A percentile compares a stretch with the other conserved stretches of the same genome.
Conservation (phyloP, 495 filamentous ascomycete genomes). For the Penicillium malachiteum region DNA sequence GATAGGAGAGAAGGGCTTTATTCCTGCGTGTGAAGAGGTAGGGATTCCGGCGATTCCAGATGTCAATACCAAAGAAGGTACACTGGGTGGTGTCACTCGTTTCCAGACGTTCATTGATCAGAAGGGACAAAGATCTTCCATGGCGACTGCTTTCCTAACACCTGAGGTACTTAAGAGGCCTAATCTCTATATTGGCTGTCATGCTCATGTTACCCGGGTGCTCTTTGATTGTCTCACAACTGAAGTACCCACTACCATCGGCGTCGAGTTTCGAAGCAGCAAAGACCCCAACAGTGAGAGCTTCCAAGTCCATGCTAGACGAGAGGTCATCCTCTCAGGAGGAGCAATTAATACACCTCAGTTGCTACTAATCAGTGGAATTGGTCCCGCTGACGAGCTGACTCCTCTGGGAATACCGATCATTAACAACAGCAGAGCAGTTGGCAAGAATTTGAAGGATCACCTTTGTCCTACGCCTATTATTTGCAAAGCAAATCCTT, state of each 20-base stretch:
- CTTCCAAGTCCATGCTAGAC: conserved; percentile 23
- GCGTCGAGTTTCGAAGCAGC: conserved; percentile 17
- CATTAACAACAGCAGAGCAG: conserved; percentile 11
- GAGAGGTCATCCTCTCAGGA: conserved; percentile 35
- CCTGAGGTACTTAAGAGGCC: conserved; percentile 15
- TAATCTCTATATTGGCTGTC: conserved; percentile 17
- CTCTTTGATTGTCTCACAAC: conserved; percentile 15
- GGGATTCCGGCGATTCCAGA: conserved; percentile 14
- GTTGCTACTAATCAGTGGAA: conserved; percentile 37
- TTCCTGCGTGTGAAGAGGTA: conserved; percentile 18
- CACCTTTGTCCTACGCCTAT: conserved; percentile 22
- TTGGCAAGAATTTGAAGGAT: conserved; percentile 21
- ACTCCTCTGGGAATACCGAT: conserved; percentile 13
- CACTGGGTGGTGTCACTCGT: conserved; percentile 20
- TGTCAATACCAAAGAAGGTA: conserved; percentile 14
- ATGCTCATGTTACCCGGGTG: conserved; percentile 16
- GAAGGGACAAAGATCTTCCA: conserved; percentile 22
- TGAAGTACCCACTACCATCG: conserved; percentile 9
- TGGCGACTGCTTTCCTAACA: conserved; percentile 21
- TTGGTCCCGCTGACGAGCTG: conserved; percentile 37
- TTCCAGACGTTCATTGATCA: conserved; percentile 24
- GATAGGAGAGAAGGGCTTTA: conserved; percentile 21
- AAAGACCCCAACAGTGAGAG: conserved; percentile 5
- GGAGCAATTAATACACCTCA: conserved; percentile 36
- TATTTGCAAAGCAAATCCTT: conserved; percentile 20